A percentile compares a stretch with the other conserved stretches of the same genome.
These are phyloP conservation scores for Cercospora berteroae DNA, from an alignment of 2,329 filamentous ascomycete species.

Conservation along the genomic window DNA sequence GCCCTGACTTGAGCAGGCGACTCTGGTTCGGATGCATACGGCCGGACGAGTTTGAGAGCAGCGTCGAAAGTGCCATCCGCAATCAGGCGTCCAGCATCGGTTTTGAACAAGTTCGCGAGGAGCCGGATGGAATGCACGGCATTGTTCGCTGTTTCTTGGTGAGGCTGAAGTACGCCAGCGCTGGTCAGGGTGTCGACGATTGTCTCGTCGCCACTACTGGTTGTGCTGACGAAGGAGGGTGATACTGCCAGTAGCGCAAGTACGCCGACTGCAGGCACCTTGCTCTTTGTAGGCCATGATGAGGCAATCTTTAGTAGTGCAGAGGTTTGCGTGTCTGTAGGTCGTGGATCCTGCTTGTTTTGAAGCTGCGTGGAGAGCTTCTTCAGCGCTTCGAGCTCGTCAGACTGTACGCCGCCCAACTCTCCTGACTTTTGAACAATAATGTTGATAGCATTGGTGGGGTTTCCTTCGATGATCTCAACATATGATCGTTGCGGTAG, in stretches of 20 bases:
- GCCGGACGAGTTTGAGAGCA: conserved; percentile 62
- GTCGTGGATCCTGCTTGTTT: conserved; percentile 44
- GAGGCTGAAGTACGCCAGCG: conserved; percentile 57
- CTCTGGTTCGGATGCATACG: conserved; percentile 55
- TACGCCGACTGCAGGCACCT: conserved; percentile 81
- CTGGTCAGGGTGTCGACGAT: conserved; percentile 61
- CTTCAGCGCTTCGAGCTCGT: conserved; percentile 64
- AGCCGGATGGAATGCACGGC: conserved; percentile 82
- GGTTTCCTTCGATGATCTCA: conserved; percentile 36
- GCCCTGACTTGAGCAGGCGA: conserved; percentile 72
- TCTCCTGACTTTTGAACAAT: conserved; percentile 66
- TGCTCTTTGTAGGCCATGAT: conserved; percentile 74
- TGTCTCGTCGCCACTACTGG: conserved; percentile 52
- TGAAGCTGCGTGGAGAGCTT: conserved; percentile 64
- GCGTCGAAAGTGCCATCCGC: conserved; percentile 59
- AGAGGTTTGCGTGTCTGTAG: conserved; percentile 51
- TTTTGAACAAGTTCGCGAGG: conserved; percentile 80
- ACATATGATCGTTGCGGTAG: conserved; percentile 34
- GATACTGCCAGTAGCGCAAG: conserved; percentile 75
- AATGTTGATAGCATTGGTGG: conserved; percentile 54
- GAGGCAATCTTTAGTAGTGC: conserved; percentile 65
- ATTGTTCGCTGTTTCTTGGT: conserved; percentile 67
- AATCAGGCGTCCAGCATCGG: conserved; percentile 62
- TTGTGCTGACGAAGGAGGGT: conserved; percentile 62
- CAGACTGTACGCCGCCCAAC: conserved; percentile 69